A percentile compares a stretch with the other conserved stretches of the same genome.
These are phyloP conservation scores for Astrocystis sublimbata DNA, from an alignment of 495 filamentous ascomycete species.

Conservation along the genomic window DNA sequence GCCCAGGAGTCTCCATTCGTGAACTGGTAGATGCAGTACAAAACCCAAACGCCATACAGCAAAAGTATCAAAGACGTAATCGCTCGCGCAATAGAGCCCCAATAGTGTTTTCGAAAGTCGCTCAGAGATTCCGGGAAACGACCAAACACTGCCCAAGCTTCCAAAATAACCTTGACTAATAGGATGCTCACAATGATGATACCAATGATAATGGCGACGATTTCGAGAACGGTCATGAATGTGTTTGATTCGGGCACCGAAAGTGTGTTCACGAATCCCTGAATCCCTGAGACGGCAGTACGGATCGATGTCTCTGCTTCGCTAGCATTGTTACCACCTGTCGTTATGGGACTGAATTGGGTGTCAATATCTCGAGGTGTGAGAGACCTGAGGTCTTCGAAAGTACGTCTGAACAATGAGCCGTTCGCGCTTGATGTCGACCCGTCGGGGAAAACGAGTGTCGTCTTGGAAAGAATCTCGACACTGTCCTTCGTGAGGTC, in stretches of 20 bases:
- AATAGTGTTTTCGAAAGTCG: slow-evolving; percentile 93
- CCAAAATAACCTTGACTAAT: slow-evolving; percentile 87
- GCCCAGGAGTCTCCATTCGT: slow-evolving; percentile 95
- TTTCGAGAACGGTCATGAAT: slow-evolving; percentile 91
- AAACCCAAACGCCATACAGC: slow-evolving; percentile 90
- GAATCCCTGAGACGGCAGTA: slow-evolving; percentile 63
- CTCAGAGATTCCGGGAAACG: slow-evolving; percentile 79
- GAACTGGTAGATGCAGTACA: slow-evolving; percentile 96
- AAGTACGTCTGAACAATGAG: slow-evolving; percentile 55
- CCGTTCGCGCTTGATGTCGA: slow-evolving; percentile 42
- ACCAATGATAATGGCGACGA: slow-evolving; percentile 85
- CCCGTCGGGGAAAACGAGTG: slow-evolving; percentile 62
- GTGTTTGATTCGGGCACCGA: slow-evolving; percentile 84
- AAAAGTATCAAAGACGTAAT: slow-evolving; percentile 89
- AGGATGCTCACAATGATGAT: slow-evolving; percentile 84
- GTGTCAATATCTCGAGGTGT: slow-evolving; percentile 55
- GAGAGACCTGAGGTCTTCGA: slow-evolving; percentile 49
- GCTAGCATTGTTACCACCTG: slow-evolving; percentile 31
- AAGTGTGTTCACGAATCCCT: slow-evolving; percentile 74
- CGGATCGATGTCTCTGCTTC: slow-evolving; percentile 32
- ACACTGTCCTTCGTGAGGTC: slow-evolving; percentile 81
- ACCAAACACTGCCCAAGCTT: slow-evolving; percentile 87
- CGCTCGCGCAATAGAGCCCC: slow-evolving; percentile 83
- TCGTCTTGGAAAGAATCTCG: slow-evolving; percentile 69
- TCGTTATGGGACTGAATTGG: slow-evolving; percentile 49